phyloP scores from a whole-genome alignment of 805 yeast genomes.

The Myxozyma neotropica region DNA sequence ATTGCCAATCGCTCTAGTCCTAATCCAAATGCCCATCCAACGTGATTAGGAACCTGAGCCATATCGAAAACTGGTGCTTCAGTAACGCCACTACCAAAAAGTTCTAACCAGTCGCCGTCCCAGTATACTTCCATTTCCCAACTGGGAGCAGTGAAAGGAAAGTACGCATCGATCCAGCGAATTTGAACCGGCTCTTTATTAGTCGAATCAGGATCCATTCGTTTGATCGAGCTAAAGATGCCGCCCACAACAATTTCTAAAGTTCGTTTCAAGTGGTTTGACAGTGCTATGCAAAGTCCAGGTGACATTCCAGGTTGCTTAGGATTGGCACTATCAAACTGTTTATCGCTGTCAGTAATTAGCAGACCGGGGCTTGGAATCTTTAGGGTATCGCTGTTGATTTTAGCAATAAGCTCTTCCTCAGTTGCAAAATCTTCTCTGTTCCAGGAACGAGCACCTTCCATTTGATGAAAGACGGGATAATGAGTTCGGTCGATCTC shows the following conservation, averaged over 20 bases:
- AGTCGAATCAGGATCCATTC: conserved; percentile 59
- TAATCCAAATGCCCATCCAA: conserved; percentile 98
- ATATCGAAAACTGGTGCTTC: conserved; percentile 73
- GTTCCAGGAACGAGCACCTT: conserved; percentile 89
- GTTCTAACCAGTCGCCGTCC: conserved; percentile 97
- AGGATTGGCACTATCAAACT: conserved; percentile 63
- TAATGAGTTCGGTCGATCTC: conserved; percentile 95
- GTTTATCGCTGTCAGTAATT: conserved; percentile 73
- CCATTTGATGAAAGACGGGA: conserved; percentile 97
- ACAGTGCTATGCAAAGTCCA: conserved; percentile 66
- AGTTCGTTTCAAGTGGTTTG: conserved; percentile 80
- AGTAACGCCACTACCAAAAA: conserved; percentile 94
- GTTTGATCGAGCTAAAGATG: conserved; percentile 73
- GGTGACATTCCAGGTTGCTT: conserved; percentile 77
- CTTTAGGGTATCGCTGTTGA: conserved; percentile 60
- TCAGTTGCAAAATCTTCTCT: conserved; percentile 45
- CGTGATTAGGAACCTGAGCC: conserved; percentile 60
- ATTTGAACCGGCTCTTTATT: conserved; percentile 63
- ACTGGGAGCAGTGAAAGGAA: conserved; percentile 98
- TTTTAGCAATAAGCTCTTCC: conserved; percentile 47
- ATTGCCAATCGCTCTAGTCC: conserved; percentile 95
- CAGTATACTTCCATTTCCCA: conserved; percentile 99
- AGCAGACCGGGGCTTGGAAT: conserved; percentile 69
- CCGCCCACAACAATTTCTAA: conserved; percentile 79
- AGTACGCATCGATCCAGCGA: conserved; percentile 92